Percentiles rank a stretch among this genome's conserved stretches.
Evolutionary conservation across 2,329 filamentous ascomycete genomes (phyloP).

Genomic region (Nectriaceae sp.): DNA sequence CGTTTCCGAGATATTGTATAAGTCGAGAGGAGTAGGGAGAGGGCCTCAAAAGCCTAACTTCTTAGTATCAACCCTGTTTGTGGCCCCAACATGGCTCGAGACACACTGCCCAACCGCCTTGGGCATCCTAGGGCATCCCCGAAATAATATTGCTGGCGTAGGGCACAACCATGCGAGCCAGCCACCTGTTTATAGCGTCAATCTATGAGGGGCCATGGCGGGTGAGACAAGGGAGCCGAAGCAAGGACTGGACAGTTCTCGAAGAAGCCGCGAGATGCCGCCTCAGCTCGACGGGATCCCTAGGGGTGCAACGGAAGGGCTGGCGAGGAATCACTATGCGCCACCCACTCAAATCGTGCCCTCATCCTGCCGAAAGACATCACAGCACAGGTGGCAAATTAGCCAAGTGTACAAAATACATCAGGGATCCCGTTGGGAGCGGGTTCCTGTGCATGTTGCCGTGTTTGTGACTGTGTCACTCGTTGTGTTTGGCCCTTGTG

Average conservation of each 20-base stretch:
- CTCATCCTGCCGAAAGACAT: no score
- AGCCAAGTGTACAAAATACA: no score
- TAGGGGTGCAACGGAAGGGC: not conserved
- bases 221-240: not conserved
- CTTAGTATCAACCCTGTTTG: constrained; percentile 20
- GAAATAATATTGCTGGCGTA: not conserved
- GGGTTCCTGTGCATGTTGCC: not conserved
- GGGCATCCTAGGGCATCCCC: not conserved
- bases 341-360: not conserved
- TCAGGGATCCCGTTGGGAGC: no score
- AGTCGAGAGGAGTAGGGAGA: constrained; percentile 14
- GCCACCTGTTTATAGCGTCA: constrained; percentile 9
- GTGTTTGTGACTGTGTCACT: not conserved
- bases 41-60: constrained; percentile 28
- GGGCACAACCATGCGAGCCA: constrained; percentile 23
- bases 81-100: constrained; percentile 23
- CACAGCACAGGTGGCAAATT: no score
- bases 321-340: not conserved
- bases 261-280: not conserved
- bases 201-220: constrained; percentile 6
- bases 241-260: no score
- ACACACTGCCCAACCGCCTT: constrained; percentile 21
- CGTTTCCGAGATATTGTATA: constrained; percentile 16
- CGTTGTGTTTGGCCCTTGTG: not conserved
- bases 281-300: not conserved